These are phyloP conservation scores for Celoporthe dispersa DNA, from an alignment of 2,329 filamentous ascomycete genomes.

Conservation along the genomic window DNA sequence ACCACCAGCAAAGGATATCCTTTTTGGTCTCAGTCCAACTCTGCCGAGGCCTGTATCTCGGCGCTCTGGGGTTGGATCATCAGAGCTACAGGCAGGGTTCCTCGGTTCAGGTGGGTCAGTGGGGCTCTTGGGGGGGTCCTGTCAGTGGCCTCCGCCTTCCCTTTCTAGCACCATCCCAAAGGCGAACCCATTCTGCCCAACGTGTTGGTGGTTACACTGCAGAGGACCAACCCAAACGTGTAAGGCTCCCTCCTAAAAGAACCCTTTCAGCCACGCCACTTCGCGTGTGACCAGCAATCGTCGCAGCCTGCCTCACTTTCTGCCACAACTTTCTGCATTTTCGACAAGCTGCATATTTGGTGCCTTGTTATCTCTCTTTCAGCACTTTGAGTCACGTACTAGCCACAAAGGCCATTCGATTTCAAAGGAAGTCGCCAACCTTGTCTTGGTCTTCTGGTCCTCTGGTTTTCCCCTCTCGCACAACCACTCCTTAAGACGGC, in stretches of 20 bases:
- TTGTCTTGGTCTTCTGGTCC: neutral
- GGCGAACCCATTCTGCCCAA: slow-evolving; percentile 13
- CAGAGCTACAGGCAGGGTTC: slow-evolving; percentile 11
- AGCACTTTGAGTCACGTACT: neutral
- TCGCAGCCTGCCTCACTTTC: slow-evolving; percentile 23
- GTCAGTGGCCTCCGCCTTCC: slow-evolving; percentile 20
- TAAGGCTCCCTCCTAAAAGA: neutral
- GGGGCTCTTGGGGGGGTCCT: neutral
- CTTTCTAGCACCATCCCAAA: slow-evolving; percentile 9
- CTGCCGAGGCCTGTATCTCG: slow-evolving; percentile 5
- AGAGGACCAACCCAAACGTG: neutral
- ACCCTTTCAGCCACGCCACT: slow-evolving; percentile 5
- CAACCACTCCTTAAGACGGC: neutral
- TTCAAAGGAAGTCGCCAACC: neutral
- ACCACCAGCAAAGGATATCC: neutral
- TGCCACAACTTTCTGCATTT: slow-evolving; percentile 29
- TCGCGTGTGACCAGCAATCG: neutral
- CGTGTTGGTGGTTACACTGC: neutral
- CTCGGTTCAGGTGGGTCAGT: slow-evolving; percentile 1
- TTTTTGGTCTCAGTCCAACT: slow-evolving; percentile 5
- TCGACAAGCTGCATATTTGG: slow-evolving; percentile 1
- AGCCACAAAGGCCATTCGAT: neutral
- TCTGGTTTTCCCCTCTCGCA: neutral
- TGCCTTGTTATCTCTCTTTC: neutral
- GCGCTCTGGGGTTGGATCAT: slow-evolving; percentile 13